Evolutionary conservation across 495 filamentous ascomycete genomes (phyloP).

Genomic region (Ascodesmis nigricans): DNA sequence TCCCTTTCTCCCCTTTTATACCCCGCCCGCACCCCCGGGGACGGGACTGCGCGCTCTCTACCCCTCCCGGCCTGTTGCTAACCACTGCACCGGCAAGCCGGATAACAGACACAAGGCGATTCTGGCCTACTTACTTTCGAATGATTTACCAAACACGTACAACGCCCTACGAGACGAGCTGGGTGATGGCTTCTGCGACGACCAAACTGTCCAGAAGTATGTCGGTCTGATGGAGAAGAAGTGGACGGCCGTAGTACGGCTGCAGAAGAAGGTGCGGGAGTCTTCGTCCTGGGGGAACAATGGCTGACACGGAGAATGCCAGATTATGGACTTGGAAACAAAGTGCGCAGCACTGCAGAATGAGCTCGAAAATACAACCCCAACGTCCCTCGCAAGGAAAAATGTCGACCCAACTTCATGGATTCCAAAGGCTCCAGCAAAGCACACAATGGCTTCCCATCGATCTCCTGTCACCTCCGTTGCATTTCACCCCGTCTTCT

Average conservation of each 20-base stretch:
- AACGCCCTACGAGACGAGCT: conserved; percentile 44
- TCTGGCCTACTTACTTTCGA: conserved; percentile 65
- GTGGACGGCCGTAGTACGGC: conserved; percentile 75
- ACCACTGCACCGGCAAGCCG: not conserved
- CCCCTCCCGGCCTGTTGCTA: not conserved
- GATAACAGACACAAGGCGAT: conserved; percentile 61
- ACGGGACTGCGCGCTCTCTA: not conserved
- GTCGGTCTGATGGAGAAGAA: conserved; percentile 82
- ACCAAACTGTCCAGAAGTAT: conserved; percentile 63
- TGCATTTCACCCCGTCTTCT: conserved; percentile 88
- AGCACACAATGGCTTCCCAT: conserved; percentile 71
- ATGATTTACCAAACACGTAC: conserved; percentile 43
- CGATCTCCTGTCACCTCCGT: conserved; percentile 62
- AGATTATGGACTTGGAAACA: conserved; percentile 90
- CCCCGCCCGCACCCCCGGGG: not conserved
- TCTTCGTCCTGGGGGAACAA: not conserved
- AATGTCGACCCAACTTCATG: conserved; percentile 72
- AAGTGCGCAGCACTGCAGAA: conserved; percentile 46
- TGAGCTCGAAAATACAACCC: conserved; percentile 70
- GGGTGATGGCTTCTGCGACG: conserved; percentile 47
- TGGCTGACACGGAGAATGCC: conserved; percentile 5
- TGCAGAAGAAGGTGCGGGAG: conserved; percentile 82
- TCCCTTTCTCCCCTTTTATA: conserved; percentile 1
- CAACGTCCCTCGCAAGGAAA: conserved; percentile 49
- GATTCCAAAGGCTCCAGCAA: conserved; percentile 61